Evolutionary conservation across 1,284 basidiomycete species (phyloP).

Genomic region (Cerioporus squamosus): DNA sequence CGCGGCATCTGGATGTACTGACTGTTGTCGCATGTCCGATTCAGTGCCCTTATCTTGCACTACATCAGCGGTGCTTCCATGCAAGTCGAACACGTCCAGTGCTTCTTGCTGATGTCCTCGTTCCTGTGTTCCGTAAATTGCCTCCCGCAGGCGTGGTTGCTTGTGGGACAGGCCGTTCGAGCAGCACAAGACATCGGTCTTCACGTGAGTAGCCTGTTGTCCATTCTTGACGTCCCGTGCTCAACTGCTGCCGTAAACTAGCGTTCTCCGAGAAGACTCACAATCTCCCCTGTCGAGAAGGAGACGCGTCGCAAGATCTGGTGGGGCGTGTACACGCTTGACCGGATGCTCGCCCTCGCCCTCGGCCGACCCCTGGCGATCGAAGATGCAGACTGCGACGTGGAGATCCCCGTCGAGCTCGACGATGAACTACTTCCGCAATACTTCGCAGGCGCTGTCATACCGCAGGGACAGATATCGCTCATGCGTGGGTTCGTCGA

Average conservation of each 20-base stretch:
- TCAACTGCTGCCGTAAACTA: conserved; percentile 37
- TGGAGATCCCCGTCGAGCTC: conserved; percentile 78
- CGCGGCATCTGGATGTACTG: conserved; percentile 7
- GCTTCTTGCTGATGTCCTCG: conserved; percentile 84
- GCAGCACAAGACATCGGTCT: conserved; percentile 88
- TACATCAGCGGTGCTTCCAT: conserved; percentile 86
- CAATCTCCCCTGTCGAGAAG: conserved; percentile 76
- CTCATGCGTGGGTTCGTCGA: conserved; percentile 83
- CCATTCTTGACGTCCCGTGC: conserved; percentile 9
- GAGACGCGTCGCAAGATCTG: conserved; percentile 88
- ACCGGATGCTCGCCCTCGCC: conserved; percentile 88
- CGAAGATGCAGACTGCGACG: conserved; percentile 82
- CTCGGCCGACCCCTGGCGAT: conserved; percentile 82
- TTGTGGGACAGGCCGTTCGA: conserved; percentile 86
- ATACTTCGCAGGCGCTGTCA: conserved; percentile 67
- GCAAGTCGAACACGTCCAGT: conserved; percentile 86
- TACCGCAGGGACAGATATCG: conserved; percentile 59
- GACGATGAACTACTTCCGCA: conserved; percentile 79
- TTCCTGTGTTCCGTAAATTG: conserved; percentile 91
- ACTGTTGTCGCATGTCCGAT: conserved; percentile 25
- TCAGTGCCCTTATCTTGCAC: conserved; percentile 82
- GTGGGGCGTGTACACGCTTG: conserved; percentile 89
- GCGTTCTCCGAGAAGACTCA: conserved; percentile 80
- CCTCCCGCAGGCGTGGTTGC: conserved; percentile 88
- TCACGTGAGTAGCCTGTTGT: conserved; percentile 63